Evolutionary conservation across 2,329 filamentous ascomycete genomes (phyloP), one percentile per base, ranked within the genome.

Genomic region (Sclerotinia spermophila): DNA sequence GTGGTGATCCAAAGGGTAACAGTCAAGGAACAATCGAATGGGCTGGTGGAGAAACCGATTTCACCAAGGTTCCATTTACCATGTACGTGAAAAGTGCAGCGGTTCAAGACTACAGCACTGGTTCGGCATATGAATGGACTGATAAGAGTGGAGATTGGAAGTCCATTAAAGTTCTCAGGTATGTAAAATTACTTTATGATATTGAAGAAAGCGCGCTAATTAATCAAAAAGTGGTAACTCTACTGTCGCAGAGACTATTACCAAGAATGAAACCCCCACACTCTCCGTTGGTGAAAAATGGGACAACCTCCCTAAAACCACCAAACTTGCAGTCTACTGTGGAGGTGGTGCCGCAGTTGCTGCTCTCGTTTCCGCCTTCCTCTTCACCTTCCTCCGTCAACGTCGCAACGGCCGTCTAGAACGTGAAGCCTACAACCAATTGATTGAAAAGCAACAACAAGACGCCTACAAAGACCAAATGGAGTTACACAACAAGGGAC

Each of bases 1-100:
- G 87, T 70, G 84, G 89, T 72, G 85, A 92, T 73, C 81, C 87
- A 8, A 69, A 69, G 67, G 78, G 82, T 55, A 79, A 89, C 77
- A 80, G 85, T 56, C 58, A 84, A 66, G 83, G 86, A 19, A 91
- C 88, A 2, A 86, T 90, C 67, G 82, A 88, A 70, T 93, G 90
- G 90, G 90, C 90, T 71, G 90, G 90, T 69, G 90, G 90, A 70
- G 77, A 82, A 67, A 92, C 90, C 56, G 84, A 93, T 79, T 94
- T 90, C 79, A 78, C 79, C 65, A 77, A 86, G 38, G 89, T 83
- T 0, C 92, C 92, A 0, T 95, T 87, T 82, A 89, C 85, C 76
- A 94, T 94, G 92, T 88, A 87, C 72, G 86, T 95, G 74, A 87
- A 92, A 83, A 87, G 84, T 42, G 81, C 88, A 45, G 82, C 83